Conservation (phyloP, 768 basidiomycete species). For the Rhodosporidiobolus sp. region DNA sequence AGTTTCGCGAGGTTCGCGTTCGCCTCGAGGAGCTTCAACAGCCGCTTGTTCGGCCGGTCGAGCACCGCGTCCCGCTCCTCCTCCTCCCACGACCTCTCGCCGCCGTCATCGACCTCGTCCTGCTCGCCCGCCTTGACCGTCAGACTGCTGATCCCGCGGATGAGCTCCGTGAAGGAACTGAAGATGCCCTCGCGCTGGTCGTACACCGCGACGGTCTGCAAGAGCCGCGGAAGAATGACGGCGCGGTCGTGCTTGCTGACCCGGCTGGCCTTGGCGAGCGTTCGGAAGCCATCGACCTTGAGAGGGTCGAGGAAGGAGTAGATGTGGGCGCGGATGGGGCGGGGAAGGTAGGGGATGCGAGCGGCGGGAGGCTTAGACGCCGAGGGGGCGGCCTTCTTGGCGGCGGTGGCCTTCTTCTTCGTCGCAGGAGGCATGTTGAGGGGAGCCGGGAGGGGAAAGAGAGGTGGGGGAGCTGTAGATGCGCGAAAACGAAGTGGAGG, state of each 20-base stretch:
- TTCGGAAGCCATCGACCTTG: not conserved
- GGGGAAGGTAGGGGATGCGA: no score
- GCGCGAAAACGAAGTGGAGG: no score
- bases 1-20: not conserved
- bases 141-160: not conserved
- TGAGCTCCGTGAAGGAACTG: no score
- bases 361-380: no score
- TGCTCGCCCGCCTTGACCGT: not conserved
- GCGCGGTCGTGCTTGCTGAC: not conserved
- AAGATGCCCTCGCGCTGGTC: not conserved
- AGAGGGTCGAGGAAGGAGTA: not conserved
- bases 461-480: no score
- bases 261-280: not conserved
- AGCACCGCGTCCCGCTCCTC: not conserved
- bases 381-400: no score
- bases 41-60: not conserved
- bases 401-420: no score
- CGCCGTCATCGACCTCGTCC: not conserved
- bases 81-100: not conserved
- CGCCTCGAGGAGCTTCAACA: not conserved
- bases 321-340: not conserved
- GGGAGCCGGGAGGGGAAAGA: no score
- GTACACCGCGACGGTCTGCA: not conserved
- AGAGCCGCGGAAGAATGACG: not conserved
- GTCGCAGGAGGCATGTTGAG: no score